Evolutionary conservation across 2,329 filamentous ascomycete species (phyloP).

Genomic region (Fusarium sp.): DNA sequence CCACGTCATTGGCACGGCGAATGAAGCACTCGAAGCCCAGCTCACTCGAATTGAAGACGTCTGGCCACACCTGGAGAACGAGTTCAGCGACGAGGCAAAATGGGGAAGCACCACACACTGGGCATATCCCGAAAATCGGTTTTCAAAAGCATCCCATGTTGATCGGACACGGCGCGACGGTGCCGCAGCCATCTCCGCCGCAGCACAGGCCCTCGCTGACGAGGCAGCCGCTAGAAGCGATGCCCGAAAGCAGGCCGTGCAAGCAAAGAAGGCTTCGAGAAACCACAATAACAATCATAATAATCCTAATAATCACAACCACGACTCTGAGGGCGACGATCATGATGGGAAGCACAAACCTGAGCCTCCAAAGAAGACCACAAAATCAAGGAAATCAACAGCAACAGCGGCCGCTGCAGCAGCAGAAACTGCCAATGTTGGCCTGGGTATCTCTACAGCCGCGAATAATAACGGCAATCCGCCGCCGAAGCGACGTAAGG

Average conservation of each 20-base stretch:
- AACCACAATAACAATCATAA: constrained; percentile 55
- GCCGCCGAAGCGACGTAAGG: constrained; percentile 80
- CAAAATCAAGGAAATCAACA: constrained; percentile 72
- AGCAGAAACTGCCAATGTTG: constrained; percentile 62
- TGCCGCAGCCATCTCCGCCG: constrained; percentile 80
- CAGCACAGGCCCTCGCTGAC: constrained; percentile 80
- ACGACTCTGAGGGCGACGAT: constrained; percentile 86
- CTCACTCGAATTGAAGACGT: constrained; percentile 86
- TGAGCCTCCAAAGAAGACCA: constrained; percentile 70
- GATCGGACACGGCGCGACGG: constrained; percentile 84
- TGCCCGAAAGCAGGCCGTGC: constrained; percentile 82
- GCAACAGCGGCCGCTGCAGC: constrained; percentile 47
- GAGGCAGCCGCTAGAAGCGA: constrained; percentile 88
- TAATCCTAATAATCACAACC: constrained; percentile 31
- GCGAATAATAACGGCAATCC: constrained; percentile 64
- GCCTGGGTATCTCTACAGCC: constrained; percentile 73
- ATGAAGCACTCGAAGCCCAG: constrained; percentile 87
- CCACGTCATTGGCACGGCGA: constrained; percentile 92
- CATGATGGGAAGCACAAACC: constrained; percentile 61
- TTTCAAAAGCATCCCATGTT: constrained; percentile 70
- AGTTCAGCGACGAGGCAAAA: constrained; percentile 95
- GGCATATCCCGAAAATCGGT: constrained; percentile 91
- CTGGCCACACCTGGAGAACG: constrained; percentile 84
- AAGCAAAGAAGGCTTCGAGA: constrained; percentile 78
- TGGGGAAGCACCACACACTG: constrained; percentile 92